These are phyloP conservation scores for Thecamonas trahens DNA, from an alignment of 78 protist genomes.

Conservation along the genomic window DNA sequence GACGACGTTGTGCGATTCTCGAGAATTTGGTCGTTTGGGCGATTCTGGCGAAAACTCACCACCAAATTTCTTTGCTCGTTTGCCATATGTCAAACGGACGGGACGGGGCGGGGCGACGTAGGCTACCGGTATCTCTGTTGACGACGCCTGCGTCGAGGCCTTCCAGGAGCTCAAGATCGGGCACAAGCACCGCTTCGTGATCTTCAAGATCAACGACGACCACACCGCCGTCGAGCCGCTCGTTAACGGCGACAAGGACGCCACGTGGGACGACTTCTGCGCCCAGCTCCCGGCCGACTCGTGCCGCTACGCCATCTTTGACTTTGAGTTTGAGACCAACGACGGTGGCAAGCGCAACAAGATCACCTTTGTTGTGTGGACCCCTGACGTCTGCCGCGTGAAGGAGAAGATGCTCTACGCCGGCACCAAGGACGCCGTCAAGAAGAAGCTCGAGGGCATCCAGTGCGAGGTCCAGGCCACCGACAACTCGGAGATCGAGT, in stretches of 20 bases:
- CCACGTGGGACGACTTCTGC: conserved; percentile 47
- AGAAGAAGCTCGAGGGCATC: conserved; percentile 77
- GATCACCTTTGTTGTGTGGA: conserved; percentile 56
- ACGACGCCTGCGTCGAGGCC: conserved; percentile 16
- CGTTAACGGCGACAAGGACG: not conserved
- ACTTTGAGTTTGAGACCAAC: conserved; percentile 26
- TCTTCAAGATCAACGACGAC: conserved; percentile 39
- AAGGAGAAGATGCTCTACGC: conserved; percentile 86
- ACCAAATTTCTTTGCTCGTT: too few species aligned
- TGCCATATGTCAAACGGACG: too few species aligned
- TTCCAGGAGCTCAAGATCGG: conserved; percentile 39
- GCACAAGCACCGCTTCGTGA: conserved; percentile 8
- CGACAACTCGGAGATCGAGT: conserved; percentile 60
- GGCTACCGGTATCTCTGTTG: conserved; percentile 49
- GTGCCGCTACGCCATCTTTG: conserved; percentile 66
- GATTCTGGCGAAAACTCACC: too few species aligned
- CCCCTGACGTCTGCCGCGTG: conserved; percentile 65
- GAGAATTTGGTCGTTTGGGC: too few species aligned
- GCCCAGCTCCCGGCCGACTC: conserved; percentile 34
- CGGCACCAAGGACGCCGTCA: conserved; percentile 73
- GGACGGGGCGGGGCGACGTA: too few species aligned
- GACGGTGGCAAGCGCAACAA: conserved; percentile 54
- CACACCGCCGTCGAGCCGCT: conserved; percentile 18
- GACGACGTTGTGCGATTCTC: too few species aligned
- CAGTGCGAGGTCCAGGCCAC: conserved; percentile 83